Conservation (phyloP, 2,329 filamentous ascomycete species). For the Anthostomella pinea region DNA sequence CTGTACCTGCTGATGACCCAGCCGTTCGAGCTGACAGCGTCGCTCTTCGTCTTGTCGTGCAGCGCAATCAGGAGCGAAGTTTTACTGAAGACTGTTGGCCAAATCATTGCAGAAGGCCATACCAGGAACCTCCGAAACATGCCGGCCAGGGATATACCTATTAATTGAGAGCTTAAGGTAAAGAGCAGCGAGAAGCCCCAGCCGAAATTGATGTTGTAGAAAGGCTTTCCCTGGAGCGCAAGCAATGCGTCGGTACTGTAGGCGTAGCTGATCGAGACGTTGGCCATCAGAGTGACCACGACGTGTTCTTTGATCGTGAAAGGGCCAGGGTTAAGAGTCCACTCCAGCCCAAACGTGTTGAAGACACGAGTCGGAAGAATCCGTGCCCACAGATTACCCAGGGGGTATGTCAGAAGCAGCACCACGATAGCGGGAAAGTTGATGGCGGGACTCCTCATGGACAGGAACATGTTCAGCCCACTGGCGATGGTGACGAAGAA, state of each 20-base stretch:
- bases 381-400: slow-evolving; percentile 43
- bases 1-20: slow-evolving; percentile 45
- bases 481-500: slow-evolving; percentile 42
- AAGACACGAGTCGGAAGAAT: slow-evolving; percentile 40
- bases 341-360: slow-evolving; percentile 40
- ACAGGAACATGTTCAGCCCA: slow-evolving; percentile 37
- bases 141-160: slow-evolving; percentile 52
- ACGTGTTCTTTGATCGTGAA: slow-evolving; percentile 48
- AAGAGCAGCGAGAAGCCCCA: slow-evolving; percentile 49
- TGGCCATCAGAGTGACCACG: slow-evolving; percentile 44
- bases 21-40: slow-evolving; percentile 40
- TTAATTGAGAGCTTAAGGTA: slow-evolving; percentile 48
- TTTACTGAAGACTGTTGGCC: slow-evolving; percentile 32
- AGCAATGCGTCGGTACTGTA: slow-evolving; percentile 40
- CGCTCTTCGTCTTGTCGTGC: slow-evolving; percentile 39
- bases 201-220: slow-evolving; percentile 41
- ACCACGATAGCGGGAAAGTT: slow-evolving; percentile 39
- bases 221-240: slow-evolving; percentile 40
- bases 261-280: slow-evolving; percentile 37
- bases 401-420: slow-evolving; percentile 40
- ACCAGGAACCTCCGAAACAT: slow-evolving; percentile 47
- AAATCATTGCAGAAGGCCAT: slow-evolving; percentile 49
- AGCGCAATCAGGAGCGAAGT: slow-evolving; percentile 25
- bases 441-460: slow-evolving; percentile 33
- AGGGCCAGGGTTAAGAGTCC: slow-evolving; percentile 42